Base-by-base conservation (phyloP, 306 rosid species). In the Malus fusca region DNA sequence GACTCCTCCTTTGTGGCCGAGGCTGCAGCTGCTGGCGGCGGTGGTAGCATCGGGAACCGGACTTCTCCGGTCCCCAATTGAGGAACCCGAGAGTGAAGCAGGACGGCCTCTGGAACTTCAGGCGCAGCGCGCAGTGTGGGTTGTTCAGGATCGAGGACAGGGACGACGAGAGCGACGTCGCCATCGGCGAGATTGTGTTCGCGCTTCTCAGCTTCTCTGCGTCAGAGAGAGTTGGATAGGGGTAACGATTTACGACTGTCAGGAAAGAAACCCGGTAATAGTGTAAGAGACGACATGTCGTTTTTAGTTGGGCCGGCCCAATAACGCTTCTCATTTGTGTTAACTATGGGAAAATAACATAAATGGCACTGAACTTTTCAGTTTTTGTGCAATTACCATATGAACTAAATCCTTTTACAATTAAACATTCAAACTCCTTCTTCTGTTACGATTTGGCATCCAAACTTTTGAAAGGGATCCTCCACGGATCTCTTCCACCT, bases 91-190 rank as follows among this genome's bases (percentile, higher is more conserved):
- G 65, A 66, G 82, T 35, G 48, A 86, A 48, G 72, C 82, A 75
- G 66, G 89, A 86, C 8, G 88, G 69, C 11, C 85, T 75, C 15
- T 80, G 87, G 69, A 87, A 88, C 70, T 77, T 86, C 12, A 84
- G 75, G 71, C 87, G 87, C 26, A 85, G 81, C 75, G 78, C 84
- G 44, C 81, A 51, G 80, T 84, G 81, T 44, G 88, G 87, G 25
- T 86, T 91, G 82, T 82, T 82, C 78, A 91, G 59, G 42, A 88
- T 82, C n/a, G 88, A 84, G 19, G 93, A 85, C 12, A 88, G 85
- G 9, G 85, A 77, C 6, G 91, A 85, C 8, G 91, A 85, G 25
- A 77, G 56, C 7, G 83, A 74, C 68, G 85, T 60, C 75, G 97
- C 90, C 88, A 83, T 85, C 66, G 58, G 48, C 58, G 71, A 75